Evolutionary conservation across 352 stramenopile species (phyloP).

Genomic region (Pythium phragmitis): DNA sequence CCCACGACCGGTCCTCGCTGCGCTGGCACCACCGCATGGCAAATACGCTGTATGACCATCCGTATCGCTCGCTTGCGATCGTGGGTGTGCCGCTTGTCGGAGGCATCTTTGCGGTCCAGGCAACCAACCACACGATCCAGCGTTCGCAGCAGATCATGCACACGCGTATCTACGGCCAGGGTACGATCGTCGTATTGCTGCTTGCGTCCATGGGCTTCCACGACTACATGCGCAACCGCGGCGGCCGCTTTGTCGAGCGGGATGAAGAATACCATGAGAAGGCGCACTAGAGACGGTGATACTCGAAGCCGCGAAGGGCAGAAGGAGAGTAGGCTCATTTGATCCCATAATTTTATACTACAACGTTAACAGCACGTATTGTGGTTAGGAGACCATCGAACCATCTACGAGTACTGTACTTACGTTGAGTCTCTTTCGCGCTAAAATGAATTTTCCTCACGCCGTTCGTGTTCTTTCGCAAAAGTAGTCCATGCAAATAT

Average conservation of each 20-base stretch:
- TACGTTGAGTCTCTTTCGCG: no score
- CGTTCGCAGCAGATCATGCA: conserved; percentile 86
- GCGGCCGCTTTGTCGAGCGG: conserved; percentile 47
- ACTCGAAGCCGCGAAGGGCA: neutral
- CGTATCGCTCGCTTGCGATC: conserved; percentile 53
- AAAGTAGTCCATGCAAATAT: no score
- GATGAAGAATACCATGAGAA: conserved; percentile 6
- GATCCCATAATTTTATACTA: no score
- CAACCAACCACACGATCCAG: conserved; percentile 65
- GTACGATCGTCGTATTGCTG: conserved; percentile 64
- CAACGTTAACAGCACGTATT: no score
- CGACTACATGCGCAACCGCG: conserved; percentile 72
- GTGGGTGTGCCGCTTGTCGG: conserved; percentile 65
- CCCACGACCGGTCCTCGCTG: conserved; percentile 35
- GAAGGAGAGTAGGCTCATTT: no score
- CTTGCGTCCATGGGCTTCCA: conserved; percentile 83
- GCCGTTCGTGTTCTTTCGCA: no score
- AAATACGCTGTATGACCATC: conserved; percentile 83
- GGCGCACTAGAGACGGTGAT: neutral
- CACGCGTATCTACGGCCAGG: conserved; percentile 82
- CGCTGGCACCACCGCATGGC: conserved; percentile 40
- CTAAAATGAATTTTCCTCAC: no score
- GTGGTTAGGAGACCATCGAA: no score
- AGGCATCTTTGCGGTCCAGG: conserved; percentile 70
- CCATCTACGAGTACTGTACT: no score